Conservation (phyloP, 192 early-diverging fungal genomes). For the Linnemannia zychae region DNA sequence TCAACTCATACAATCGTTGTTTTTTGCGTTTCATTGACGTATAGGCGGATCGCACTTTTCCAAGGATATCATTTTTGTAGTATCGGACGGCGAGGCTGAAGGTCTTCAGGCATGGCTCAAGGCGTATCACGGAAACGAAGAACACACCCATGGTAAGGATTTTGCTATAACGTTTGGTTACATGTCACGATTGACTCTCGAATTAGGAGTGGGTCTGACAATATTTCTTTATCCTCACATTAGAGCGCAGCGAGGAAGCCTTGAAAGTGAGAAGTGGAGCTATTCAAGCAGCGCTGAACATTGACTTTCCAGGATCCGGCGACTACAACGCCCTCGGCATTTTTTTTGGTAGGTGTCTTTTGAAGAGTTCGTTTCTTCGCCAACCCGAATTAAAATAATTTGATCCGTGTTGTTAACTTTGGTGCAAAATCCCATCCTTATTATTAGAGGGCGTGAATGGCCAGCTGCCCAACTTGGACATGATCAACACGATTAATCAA, state of each 20-base stretch:
- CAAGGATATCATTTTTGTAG: slow-evolving; percentile 92
- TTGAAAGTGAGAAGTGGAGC: slow-evolving; percentile 73
- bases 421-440: background rate
- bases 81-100: slow-evolving; percentile 79
- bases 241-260: slow-evolving; percentile 35
- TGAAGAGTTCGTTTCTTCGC: background rate
- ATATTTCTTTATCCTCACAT: background rate
- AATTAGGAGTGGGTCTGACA: background rate
- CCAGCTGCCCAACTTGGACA: slow-evolving; percentile 92
- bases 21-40: slow-evolving; percentile 31
- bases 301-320: slow-evolving; percentile 84
- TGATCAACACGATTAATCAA: slow-evolving; percentile 81
- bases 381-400: background rate
- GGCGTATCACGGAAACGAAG: slow-evolving; percentile 84
- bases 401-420: background rate
- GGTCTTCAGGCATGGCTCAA: slow-evolving; percentile 91
- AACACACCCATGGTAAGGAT: slow-evolving; percentile 39
- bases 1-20: background rate
- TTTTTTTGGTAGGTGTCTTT: slow-evolving; percentile 70
- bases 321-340: slow-evolving; percentile 78
- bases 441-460: slow-evolving; percentile 86
- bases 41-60: slow-evolving; percentile 86
- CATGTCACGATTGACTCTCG: background rate
- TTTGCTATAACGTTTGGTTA: background rate
- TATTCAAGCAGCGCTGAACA: slow-evolving; percentile 87